Conservation (phyloP, 768 basidiomycete genomes). For the Polyporus arcularius region DNA sequence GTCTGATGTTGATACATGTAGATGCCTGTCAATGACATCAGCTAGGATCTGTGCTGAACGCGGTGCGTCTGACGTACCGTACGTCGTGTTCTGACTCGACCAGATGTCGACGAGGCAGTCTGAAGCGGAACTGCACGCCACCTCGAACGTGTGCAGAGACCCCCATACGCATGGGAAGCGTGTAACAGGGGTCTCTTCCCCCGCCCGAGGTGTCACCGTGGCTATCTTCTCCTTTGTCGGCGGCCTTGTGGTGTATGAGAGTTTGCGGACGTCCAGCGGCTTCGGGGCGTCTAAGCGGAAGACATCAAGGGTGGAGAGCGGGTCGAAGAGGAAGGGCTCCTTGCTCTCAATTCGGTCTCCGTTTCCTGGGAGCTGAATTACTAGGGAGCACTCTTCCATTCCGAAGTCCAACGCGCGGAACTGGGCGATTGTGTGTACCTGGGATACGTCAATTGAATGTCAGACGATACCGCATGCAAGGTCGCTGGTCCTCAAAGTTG, state of each 20-base stretch:
- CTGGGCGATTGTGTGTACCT: conserved; percentile 27
- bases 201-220: conserved; percentile 17
- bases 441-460: background rate
- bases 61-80: conserved; percentile 19
- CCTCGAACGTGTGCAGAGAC: conserved; percentile 24
- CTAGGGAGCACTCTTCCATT: conserved; percentile 30
- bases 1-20: conserved; percentile 31
- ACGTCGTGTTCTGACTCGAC: conserved; percentile 28
- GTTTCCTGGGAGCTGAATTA: conserved; percentile 22
- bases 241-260: conserved; percentile 24
- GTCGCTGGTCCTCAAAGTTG: background rate
- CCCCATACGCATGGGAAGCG: conserved; percentile 29
- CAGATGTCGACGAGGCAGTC: conserved; percentile 29
- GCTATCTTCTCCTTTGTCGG: conserved; percentile 10
- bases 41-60: background rate
- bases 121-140: conserved; percentile 20
- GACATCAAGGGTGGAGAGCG: conserved; percentile 13
- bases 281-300: conserved; percentile 19
- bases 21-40: conserved; percentile 18
- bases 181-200: conserved; percentile 18
- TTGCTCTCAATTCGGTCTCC: conserved; percentile 12
- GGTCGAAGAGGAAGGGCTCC: conserved; percentile 19
- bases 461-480: background rate
- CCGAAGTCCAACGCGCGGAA: conserved; percentile 31
- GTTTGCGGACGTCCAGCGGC: conserved; percentile 20